Conservation (phyloP, 176 grass and related monocot species). For the Areca catechu region DNA sequence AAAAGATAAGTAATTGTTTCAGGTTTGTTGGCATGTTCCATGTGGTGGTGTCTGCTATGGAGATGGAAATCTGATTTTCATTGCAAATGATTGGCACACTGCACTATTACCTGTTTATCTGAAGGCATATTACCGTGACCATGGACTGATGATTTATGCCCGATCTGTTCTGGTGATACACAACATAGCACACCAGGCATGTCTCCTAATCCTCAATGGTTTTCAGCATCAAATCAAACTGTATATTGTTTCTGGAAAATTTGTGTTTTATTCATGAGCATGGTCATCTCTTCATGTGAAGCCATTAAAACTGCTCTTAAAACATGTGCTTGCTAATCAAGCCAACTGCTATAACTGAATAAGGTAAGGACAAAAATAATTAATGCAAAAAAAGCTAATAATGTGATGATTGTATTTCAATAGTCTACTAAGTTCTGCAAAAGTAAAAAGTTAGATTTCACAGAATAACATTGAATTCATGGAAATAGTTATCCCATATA, state of each 20-base stretch:
- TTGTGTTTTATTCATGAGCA: background rate
- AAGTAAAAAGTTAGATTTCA: no score
- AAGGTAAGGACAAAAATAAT: no score
- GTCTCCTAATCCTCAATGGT: slow-evolving; percentile 6
- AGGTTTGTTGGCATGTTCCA: slow-evolving; percentile 90
- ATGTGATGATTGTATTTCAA: no score
- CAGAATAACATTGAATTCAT: no score
- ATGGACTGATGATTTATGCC: slow-evolving; percentile 77
- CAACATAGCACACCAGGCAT: slow-evolving; percentile 95
- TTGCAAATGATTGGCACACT: slow-evolving; percentile 97
- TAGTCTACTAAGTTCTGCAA: no score
- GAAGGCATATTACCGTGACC: slow-evolving; percentile 78
- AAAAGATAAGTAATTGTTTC: slow-evolving; percentile 3
- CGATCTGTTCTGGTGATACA: slow-evolving; percentile 83
- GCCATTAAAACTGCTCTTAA: no score
- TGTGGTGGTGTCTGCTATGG: slow-evolving; percentile 85
- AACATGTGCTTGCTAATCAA: no score
- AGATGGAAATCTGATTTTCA: slow-evolving; percentile 87
- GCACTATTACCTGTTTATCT: slow-evolving; percentile 82
- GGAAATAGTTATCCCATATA: no score
- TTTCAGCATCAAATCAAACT: slow-evolving; percentile 11
- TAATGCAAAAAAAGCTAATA: no score
- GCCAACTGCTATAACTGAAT: no score
- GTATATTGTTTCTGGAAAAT: background rate
- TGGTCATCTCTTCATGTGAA: no score